Base-by-base conservation (phyloP, 1,284 basidiomycete species). In the Cronartium ribicola region DNA sequence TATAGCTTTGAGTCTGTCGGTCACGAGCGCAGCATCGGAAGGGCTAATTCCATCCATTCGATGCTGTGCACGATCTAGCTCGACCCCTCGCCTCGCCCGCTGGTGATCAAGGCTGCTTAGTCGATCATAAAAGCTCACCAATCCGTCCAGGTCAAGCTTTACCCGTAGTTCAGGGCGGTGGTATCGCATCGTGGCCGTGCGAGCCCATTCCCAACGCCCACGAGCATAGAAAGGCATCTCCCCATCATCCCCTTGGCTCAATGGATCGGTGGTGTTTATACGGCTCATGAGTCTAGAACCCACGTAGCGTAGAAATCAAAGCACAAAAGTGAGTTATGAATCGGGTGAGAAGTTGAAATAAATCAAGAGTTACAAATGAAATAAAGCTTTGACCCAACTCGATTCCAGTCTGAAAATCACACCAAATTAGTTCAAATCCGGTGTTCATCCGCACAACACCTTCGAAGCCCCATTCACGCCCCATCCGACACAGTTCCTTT, bases 311-410 rank as follows among this genome's bases (percentile, higher is more conserved):
- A 39, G 37, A 17, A 17, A 8, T 17, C 6, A 66, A 89, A 91
- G 79, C 85, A 85, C 73, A 84, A 87, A 70, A 79, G 90, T 17
- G 83, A 84, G 1, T 84, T 85, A 62, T 81, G 89, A 69, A 90
- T 89, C 80, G 89, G 88, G 46, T 37, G 6, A 67, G 67, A 13
- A 76, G 75, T 46, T 68, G 48, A n/a, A 70, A 20, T 61, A 64
- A 76, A 37, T 40, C 6, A 39, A 66, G 65, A n/a, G n/a, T n/a
- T n/a, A n/a, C n/a, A n/a, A n/a, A n/a, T n/a, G n/a, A n/a, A n/a
- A n/a, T n/a, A n/a, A n/a, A n/a, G n/a, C n/a, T n/a, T n/a, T n/a
- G n/a, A n/a, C n/a, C n/a, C n/a, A 77, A 76, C 61, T 76, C 46
- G 29, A 77, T 17, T 8, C 76, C 70, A 36, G 39, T 20, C 11